Percentiles rank a stretch among this genome's conserved stretches.
Conservation (phyloP, 768 basidiomycete genomes). For the Psilocybe tampanensis region DNA sequence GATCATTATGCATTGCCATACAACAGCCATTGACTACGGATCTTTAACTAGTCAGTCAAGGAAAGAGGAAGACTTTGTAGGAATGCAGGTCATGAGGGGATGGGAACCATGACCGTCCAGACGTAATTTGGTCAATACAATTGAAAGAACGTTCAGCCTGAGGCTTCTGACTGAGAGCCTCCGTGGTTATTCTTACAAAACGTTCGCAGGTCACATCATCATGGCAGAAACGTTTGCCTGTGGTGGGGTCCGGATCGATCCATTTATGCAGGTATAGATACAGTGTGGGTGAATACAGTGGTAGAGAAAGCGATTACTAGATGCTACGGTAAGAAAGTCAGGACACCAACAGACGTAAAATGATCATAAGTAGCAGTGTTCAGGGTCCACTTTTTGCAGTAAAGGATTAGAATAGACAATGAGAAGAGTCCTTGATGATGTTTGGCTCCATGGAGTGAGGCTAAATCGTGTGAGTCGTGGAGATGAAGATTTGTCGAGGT, state of each 20-base stretch:
- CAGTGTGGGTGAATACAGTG: background rate
- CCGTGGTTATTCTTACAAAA: background rate
- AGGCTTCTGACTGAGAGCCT: no score
- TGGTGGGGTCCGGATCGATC: background rate
- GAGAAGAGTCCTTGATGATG: background rate
- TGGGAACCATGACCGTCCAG: no score
- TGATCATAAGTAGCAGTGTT: background rate
- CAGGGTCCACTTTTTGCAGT: background rate
- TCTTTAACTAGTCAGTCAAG: no score
- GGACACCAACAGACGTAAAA: background rate
- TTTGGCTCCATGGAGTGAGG: background rate
- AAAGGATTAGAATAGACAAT: background rate
- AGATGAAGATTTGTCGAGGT: no score
- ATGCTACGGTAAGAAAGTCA: slow-evolving; percentile 1
- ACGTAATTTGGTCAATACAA: no score
- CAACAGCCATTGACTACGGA: no score
- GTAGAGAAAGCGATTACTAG: slow-evolving; percentile 8
- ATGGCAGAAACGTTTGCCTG: background rate
- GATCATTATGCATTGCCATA: background rate
- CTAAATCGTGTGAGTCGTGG: no score
- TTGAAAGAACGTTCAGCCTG: no score
- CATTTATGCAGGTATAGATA: slow-evolving; percentile 6
- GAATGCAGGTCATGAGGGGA: no score
- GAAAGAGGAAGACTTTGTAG: no score
- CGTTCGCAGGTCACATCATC: background rate